These are phyloP conservation scores for Pichia manshurica DNA, from an alignment of 805 yeast species.

Conservation along the genomic window DNA sequence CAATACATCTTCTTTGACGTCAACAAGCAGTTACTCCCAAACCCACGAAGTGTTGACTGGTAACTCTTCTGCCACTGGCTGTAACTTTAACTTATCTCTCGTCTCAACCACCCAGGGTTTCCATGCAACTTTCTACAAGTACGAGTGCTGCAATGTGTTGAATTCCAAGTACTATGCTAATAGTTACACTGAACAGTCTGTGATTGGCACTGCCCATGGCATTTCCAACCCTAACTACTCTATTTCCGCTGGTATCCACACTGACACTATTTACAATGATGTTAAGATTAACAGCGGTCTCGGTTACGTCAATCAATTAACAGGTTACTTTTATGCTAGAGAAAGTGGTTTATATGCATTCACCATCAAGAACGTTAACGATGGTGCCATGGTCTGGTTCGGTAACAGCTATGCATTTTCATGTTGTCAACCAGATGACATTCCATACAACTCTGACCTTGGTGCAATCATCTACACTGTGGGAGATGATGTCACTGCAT, in stretches of 20 bases:
- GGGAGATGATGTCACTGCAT: constrained; percentile 1
- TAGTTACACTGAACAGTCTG: constrained; percentile 1
- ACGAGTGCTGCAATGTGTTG: neutral
- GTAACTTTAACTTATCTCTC: neutral
- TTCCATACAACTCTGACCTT: constrained; percentile 2
- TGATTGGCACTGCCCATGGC: constrained; percentile 8
- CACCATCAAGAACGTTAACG: constrained; percentile 24
- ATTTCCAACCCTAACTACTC: constrained; percentile 8
- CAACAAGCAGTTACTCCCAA: neutral
- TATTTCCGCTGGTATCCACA: neutral
- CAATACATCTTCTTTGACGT: too few species aligned
- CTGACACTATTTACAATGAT: constrained; percentile 3
- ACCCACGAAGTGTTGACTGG: constrained; percentile 1
- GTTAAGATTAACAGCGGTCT: constrained; percentile 3
- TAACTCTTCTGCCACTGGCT: constrained; percentile 4
- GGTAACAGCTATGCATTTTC: constrained; percentile 29
- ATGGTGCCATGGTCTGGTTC: constrained; percentile 28
- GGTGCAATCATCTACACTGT: constrained; percentile 1
- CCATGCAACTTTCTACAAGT: constrained; percentile 8
- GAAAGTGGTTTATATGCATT: constrained; percentile 28
- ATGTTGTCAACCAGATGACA: constrained; percentile 27
- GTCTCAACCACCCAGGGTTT: constrained; percentile 6
- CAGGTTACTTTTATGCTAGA: constrained; percentile 23
- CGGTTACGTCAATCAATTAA: constrained; percentile 13
- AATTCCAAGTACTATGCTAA: constrained; percentile 7